Evolutionary conservation across 2,329 filamentous ascomycete species (phyloP), one percentile per base, ranked within the genome.

Genomic region (Alternaria sp.): DNA sequence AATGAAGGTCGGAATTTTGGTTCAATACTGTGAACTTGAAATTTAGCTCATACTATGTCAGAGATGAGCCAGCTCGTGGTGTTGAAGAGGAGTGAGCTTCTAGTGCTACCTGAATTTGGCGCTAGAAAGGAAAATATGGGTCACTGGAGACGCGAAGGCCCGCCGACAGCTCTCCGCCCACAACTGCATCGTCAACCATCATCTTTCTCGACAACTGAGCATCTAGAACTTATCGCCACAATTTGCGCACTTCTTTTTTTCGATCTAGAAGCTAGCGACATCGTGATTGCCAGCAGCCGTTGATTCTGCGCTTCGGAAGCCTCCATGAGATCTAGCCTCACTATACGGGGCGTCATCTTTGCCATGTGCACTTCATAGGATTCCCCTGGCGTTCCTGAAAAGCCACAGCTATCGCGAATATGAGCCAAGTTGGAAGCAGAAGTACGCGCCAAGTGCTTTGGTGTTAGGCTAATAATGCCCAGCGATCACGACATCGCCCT

Each of bases 401-500:
- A 43, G 6, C n/a, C 10, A 8, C 22, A 36, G 11, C 25, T 46
- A 38, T 30, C 27, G 41, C 41, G 32, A 40, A n/a, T 3, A 41
- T 20, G 11, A 54, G 12, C 45, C 14, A 9, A 7, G 4, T 46
- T 41, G 6, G 20, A 41, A 8, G 41, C 32, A 41, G 11, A n/a
- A 12, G 20, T 28, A 28, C 2, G 12, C 51, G 66, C 58, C 60
- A 63, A 68, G 57, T 27, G 25, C 32, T 28, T 54, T 40, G 52
- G 61, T 41, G 56, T 38, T 57, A 62, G 61, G 59, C 61, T 62
- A 68, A 68, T 68, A 57, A 49, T 54, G 68, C 69, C 68, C 55
- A 70, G 69, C 57, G 54, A 72, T 69, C 66, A 72, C 69, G 69
- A 72, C 68, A 72, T 72, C 64, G 64, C 43, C 38, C 56, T 54